phyloP scores from a whole-genome alignment of 345 rosid genomes.

The Mangifera indica region DNA sequence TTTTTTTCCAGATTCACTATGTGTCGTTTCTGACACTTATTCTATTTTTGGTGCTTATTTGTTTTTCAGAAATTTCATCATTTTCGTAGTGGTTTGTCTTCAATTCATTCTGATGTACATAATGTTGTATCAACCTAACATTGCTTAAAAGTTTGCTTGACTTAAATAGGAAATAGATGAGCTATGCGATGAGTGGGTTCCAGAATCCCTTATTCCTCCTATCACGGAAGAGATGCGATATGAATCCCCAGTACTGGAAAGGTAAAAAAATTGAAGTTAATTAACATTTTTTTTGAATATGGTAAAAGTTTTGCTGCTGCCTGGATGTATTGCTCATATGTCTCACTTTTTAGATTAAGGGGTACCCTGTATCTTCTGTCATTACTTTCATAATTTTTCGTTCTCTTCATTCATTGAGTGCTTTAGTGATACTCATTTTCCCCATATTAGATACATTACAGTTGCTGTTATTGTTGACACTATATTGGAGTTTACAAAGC shows the following conservation, averaged over 20 bases:
- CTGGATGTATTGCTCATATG: neutral
- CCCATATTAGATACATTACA: neutral
- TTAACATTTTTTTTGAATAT: conserved; percentile 6
- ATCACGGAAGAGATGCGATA: conserved; percentile 60
- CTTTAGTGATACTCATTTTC: neutral
- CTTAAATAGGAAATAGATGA: conserved; percentile 86
- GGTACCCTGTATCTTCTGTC: conserved; percentile 5
- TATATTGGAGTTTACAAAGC: neutral
- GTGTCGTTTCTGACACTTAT: neutral
- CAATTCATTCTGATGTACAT: neutral
- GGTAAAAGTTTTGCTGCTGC: conserved; percentile 1
- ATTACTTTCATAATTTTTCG: neutral
- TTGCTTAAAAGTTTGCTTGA: conserved; percentile 16
- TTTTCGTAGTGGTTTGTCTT: neutral
- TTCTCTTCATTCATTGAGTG: neutral
- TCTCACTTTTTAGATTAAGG: neutral
- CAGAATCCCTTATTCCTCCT: conserved; percentile 86
- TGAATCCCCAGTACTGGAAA: conserved; percentile 82
- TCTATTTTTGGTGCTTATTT: neutral
- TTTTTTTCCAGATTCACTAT: conserved; percentile 3
- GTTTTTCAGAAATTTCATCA: neutral
- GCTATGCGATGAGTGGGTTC: conserved; percentile 93
- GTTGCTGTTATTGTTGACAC: neutral
- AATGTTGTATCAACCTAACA: conserved; percentile 4
- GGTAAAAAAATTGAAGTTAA: conserved; percentile 39